These are phyloP conservation scores for Pyrus bretschneideri DNA, from an alignment of 306 rosid genomes.

Conservation along the genomic window DNA sequence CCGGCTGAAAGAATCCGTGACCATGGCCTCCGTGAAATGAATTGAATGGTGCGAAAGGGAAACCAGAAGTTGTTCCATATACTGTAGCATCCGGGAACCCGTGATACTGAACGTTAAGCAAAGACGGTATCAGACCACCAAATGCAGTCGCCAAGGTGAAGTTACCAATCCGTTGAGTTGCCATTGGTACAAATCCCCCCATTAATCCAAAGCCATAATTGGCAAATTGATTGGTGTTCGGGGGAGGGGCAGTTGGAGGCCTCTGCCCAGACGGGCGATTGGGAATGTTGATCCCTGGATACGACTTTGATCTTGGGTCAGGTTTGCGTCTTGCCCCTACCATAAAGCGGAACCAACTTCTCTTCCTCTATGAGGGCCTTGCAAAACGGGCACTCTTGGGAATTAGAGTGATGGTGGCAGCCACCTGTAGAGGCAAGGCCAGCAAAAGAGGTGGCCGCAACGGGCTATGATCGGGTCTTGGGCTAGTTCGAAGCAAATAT, in stretches of 20 bases:
- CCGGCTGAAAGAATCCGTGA: conserved; percentile 45
- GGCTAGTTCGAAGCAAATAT: conserved; percentile 87
- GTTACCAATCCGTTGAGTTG: conserved; percentile 62
- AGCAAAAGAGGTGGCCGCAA: conserved; percentile 87
- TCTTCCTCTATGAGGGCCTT: conserved; percentile 73
- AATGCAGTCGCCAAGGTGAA: conserved; percentile 75
- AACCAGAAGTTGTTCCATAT: conserved; percentile 81
- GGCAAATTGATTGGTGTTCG: conserved; percentile 44
- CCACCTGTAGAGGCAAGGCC: conserved; percentile 94
- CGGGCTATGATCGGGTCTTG: conserved; percentile 85
- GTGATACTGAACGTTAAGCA: conserved; percentile 69
- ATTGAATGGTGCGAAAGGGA: conserved; percentile 54
- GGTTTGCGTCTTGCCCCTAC: conserved; percentile 67
- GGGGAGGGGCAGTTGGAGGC: conserved; percentile 60
- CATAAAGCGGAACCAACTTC: conserved; percentile 86
- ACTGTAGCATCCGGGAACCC: conserved; percentile 84
- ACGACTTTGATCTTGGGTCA: conserved; percentile 78
- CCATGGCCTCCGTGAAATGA: conserved; percentile 61
- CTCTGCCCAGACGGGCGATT: conserved; percentile 78
- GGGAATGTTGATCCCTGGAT: conserved; percentile 72
- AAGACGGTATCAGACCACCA: conserved; percentile 73
- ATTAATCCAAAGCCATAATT: conserved; percentile 69
- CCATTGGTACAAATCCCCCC: conserved; percentile 83
- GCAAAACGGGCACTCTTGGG: conserved; percentile 92
- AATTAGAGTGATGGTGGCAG: conserved; percentile 89